A percentile compares a stretch with the other conserved stretches of the same genome.
Evolutionary conservation across 768 basidiomycete species (phyloP).

Genomic region (Agaricus blazei): DNA sequence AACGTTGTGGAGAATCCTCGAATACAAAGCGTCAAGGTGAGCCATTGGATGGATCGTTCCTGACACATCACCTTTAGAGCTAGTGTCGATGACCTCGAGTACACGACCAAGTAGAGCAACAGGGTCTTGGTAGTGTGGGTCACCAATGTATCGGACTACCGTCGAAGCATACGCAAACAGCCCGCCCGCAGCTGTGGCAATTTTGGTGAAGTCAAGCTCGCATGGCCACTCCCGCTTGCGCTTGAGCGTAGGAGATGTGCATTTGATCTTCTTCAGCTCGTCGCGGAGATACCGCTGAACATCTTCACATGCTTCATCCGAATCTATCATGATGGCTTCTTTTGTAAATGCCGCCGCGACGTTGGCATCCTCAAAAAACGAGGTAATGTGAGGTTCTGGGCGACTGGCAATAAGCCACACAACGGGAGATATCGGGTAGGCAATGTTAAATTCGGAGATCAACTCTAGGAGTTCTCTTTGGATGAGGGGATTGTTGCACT

Average conservation of each 20-base stretch:
- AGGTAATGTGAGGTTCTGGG: background rate
- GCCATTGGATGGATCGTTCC: background rate
- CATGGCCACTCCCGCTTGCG: background rate
- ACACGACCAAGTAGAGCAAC: background rate
- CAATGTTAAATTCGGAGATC: background rate
- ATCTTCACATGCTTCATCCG: background rate
- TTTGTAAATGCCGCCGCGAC: background rate
- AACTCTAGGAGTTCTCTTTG: background rate
- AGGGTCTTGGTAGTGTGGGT: background rate
- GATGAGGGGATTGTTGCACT: background rate
- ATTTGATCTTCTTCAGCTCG: background rate
- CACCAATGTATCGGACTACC: background rate
- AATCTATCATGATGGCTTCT: background rate
- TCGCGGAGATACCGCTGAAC: background rate
- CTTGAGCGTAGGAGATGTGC: background rate
- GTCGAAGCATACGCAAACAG: background rate
- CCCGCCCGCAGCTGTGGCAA: background rate
- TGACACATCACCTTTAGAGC: too few relatives aligned
- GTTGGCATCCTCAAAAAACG: background rate
- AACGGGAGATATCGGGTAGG: background rate
- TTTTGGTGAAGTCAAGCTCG: background rate
- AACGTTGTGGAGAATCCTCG: background rate
- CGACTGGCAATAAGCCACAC: slow-evolving; percentile 1
- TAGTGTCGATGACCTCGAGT: background rate
- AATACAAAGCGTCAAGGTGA: slow-evolving; percentile 7